Evolutionary conservation across 352 stramenopile genomes (phyloP).

Genomic region (Globisporangium okanoganense): DNA sequence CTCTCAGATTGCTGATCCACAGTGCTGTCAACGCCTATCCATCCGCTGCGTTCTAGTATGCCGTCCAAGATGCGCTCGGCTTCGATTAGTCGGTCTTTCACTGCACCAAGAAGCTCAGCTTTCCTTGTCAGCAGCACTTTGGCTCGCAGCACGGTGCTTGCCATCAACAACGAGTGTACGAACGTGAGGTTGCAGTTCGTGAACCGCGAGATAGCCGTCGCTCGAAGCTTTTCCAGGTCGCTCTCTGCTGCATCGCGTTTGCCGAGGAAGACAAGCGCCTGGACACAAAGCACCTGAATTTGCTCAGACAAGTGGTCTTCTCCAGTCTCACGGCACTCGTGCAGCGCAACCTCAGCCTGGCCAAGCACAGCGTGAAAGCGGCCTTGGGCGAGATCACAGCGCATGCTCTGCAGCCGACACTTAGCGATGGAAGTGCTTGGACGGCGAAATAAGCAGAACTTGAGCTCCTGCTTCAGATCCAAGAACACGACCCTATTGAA

Average conservation of each 20-base stretch:
- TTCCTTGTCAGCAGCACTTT: constrained; percentile 24
- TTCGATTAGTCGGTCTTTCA: constrained; percentile 24
- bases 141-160: constrained; percentile 31
- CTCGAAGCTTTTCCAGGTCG: constrained; percentile 24
- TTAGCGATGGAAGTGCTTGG: constrained; percentile 34
- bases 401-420: constrained; percentile 32
- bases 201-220: constrained; percentile 16
- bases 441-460: constrained; percentile 28
- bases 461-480: constrained; percentile 37
- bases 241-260: constrained; percentile 22
- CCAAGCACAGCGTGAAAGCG: constrained; percentile 28
- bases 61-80: constrained; percentile 40
- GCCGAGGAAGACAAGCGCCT: constrained; percentile 39
- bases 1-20: constrained; percentile 16
- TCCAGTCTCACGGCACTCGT: constrained; percentile 30
- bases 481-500: constrained; percentile 1
- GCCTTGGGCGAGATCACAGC: constrained; percentile 33
- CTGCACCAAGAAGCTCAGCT: constrained; percentile 10
- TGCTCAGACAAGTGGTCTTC: constrained; percentile 41
- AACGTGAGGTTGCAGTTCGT: constrained; percentile 31
- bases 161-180: constrained; percentile 32
- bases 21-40: constrained; percentile 34
- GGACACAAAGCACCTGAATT: constrained; percentile 33
- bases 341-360: constrained; percentile 24
- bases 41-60: constrained; percentile 50